Evolutionary conservation across 371 early-diverging fungal species (phyloP), one percentile per base, ranked within the genome.

Genomic region (Apophysomyces elegans): DNA sequence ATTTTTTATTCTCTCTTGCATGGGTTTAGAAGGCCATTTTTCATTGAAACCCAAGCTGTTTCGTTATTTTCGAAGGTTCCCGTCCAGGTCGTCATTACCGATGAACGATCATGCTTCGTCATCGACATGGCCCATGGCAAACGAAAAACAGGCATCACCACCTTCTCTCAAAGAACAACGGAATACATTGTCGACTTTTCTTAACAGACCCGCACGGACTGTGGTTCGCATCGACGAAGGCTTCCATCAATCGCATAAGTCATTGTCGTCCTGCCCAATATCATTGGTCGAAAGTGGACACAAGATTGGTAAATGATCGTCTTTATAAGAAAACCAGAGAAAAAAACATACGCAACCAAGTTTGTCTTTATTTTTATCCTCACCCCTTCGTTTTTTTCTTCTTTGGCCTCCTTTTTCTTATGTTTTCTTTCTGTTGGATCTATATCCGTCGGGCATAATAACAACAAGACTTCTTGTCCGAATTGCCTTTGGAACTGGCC

Each of bases 241-340:
- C n/a, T 69, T 69, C 37, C 69, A 69, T 44, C 69, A 69, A 39
- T 47, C 69, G 57, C 69, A 62, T 43, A 62, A 68, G 54, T 18
- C 44, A 57, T 62, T 43, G 9, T 21, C 54, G 54, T 58, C 38
- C 37, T 58, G 36, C n/a, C 45, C 9, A 9, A 14, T 56, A 32
- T 50, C 54, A 50, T 50, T 50, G 54, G 54, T 50, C 21, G 54
- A 64, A n/a, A 58, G 38, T 39, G 59, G 16, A 7, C 44, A 44
- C 8, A 64, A 59, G 58, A 64, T 64, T 58, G 62, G 67, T 66
- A 61, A 39, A 50, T 50, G 54, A 50, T 50, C 54, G 54, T 50
- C 54, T 50, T 50, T 50, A 50, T 50, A 26, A 26, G 54, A 11
- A 50, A 50, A 47, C 16, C 16, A 21, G 5, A 41, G 4, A 13